Percentiles rank a stretch among this genome's conserved stretches.
Evolutionary conservation across 1,139 yeast species (phyloP).

Genomic region (Hemisphaericaspora xylanilytica): DNA sequence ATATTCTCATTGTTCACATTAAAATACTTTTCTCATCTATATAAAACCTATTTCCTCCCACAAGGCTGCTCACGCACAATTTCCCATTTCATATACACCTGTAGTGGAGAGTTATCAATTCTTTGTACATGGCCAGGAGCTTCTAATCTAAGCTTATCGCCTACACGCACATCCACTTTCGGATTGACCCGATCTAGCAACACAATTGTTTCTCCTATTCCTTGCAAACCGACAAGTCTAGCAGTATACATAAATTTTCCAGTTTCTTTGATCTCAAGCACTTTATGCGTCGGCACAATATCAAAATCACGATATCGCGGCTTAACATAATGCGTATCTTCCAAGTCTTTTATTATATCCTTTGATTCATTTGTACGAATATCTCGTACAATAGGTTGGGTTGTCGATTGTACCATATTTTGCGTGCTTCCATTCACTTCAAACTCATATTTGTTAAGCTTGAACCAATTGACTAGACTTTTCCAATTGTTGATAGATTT

Average conservation of each 20-base stretch:
- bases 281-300: slow-evolving; percentile 10
- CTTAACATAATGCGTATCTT: slow-evolving; percentile 1
- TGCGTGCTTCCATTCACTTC: not conserved
- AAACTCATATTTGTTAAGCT: slow-evolving; percentile 7
- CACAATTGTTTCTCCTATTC: slow-evolving; percentile 5
- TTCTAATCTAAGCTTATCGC: slow-evolving; percentile 7
- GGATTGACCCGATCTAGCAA: slow-evolving; percentile 7
- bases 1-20: too few relatives aligned
- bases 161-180: slow-evolving; percentile 3
- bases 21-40: too few relatives aligned
- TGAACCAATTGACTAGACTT: slow-evolving; percentile 9
- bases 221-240: slow-evolving; percentile 3
- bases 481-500: slow-evolving; percentile 4
- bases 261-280: slow-evolving; percentile 4
- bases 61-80: slow-evolving; percentile 1
- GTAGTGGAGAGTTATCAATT: slow-evolving; percentile 5
- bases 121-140: slow-evolving; percentile 4
- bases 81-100: slow-evolving; percentile 14
- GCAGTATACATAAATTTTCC: slow-evolving; percentile 9
- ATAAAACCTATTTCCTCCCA: not conserved
- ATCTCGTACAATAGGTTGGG: not conserved
- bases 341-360: not conserved
- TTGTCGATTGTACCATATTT: too few relatives aligned
- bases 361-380: not conserved
- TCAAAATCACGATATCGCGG: slow-evolving; percentile 1